Evolutionary conservation across 352 stramenopile genomes (phyloP), one percentile per base, ranked within the genome.

Genomic region (Elongisporangium prolatum): DNA sequence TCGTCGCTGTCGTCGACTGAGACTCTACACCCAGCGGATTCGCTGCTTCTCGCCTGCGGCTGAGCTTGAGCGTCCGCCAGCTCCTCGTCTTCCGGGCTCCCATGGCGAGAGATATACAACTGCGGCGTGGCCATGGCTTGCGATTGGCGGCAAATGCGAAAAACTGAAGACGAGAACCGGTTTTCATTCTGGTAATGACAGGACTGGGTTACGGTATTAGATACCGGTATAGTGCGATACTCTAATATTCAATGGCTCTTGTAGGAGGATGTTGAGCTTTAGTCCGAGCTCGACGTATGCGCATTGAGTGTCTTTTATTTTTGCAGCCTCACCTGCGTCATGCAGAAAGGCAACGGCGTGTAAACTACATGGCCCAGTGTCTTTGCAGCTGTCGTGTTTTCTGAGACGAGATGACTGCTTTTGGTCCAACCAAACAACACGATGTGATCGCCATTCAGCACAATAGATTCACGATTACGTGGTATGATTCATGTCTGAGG

Each of bases 1-100:
- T 74, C 67, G 51, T 77, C 70, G 22, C 59, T 59, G 53, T 67
- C 61, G 17, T 44, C 34, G 1, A 11, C 34, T 4, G 34, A 44
- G 10, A 9, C 34, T 17, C 10, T 44, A 13, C 34, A 13, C 3
- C 11, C 34, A 17, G 10, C 34, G 11, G 34, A 3, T 7, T 4
- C 17, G 34, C 34, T 44, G 10, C 10, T 44, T 9, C 11, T 17
- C 10, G 4, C 11, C 34, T 44, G 34, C 11, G 34, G 34, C 34
- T 44, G 34, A 16, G 34, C 34, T 13, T 16, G 34, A 17, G 10
- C 11, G 34, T 44, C 10, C 11, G 34, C 34, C 34, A 16, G 34
- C 34, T 44, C 34, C 5, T 44, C 34, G 34, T 17, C 34, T 4
- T 44, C 34, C 34, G 34, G 34, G 4, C 34, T 13, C 17, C 34